Conservation (phyloP, 257 asterid species). For the Penstemon newberryi region DNA sequence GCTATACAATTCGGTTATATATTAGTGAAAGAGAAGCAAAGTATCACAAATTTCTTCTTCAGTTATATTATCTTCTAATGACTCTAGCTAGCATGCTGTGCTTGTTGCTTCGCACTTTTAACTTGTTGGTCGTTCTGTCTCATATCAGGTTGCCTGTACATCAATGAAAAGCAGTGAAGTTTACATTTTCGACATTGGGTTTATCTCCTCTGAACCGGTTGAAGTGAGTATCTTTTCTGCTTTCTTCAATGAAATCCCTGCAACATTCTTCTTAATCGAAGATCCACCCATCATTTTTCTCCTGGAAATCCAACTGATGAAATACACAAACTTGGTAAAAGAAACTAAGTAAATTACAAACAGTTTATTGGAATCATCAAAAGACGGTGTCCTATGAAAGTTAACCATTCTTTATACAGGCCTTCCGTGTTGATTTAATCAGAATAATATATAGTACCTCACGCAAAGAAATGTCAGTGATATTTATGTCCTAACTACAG, state of each 20-base stretch:
- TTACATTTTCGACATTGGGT: constrained; percentile 77
- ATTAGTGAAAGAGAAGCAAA: constrained; percentile 13
- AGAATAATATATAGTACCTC: not conserved
- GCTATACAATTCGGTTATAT: not conserved
- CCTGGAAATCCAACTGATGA: not conserved
- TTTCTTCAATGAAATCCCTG: constrained; percentile 24
- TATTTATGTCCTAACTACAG: not conserved
- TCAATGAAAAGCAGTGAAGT: constrained; percentile 69
- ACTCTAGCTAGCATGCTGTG: not conserved
- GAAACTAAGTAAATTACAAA: not conserved
- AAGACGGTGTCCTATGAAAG: not conserved
- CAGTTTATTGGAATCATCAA: not conserved
- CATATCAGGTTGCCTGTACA: constrained; percentile 72
- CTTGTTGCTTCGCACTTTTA: constrained; percentile 19
- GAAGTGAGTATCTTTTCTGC: constrained; percentile 56
- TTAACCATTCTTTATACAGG: not conserved
- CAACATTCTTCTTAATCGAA: constrained; percentile 10
- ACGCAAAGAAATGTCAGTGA: not conserved
- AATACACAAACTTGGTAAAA: not conserved
- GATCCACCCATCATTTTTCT: not conserved
- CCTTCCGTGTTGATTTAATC: not conserved
- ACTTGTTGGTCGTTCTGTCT: constrained; percentile 20
- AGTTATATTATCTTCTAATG: no score
- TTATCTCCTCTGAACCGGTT: constrained; percentile 71
- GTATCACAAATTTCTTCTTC: not conserved